These are phyloP conservation scores for Penicillium waksmanii DNA, from an alignment of 495 filamentous ascomycete genomes.

Conservation along the genomic window DNA sequence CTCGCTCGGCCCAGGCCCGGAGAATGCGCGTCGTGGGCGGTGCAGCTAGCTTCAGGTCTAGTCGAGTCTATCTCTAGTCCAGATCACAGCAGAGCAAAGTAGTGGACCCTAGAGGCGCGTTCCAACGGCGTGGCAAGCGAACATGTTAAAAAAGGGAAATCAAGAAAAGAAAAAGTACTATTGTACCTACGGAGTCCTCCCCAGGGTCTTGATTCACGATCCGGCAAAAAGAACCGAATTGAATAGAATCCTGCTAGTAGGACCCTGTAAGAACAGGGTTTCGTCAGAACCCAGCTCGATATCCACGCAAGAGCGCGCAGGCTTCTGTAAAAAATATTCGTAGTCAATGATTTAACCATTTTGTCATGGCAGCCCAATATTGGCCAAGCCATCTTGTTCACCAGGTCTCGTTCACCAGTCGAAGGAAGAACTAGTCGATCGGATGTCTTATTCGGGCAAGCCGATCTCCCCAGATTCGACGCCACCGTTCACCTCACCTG, in stretches of 20 bases:
- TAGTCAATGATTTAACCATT: conserved; percentile 1
- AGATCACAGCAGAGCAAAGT: not conserved
- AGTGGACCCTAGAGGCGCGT: not conserved
- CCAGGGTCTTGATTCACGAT: not conserved
- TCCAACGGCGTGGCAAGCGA: not conserved
- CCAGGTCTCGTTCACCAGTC: not conserved
- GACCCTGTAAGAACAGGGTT: too few species aligned
- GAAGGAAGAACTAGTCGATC: conserved; percentile 17
- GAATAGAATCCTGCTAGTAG: not conserved
- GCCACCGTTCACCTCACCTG: conserved; percentile 9
- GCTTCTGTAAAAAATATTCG: not conserved
- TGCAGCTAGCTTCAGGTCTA: conserved; percentile 1
- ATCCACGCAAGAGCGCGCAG: conserved; percentile 1
- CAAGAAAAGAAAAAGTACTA: not conserved
- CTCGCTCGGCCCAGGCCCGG: conserved; percentile 8
- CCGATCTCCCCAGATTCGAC: conserved; percentile 19
- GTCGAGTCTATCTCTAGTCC: not conserved
- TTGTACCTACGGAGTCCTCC: not conserved
- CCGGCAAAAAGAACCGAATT: not conserved
- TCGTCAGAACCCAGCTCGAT: not conserved
- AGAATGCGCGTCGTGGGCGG: conserved; percentile 1
- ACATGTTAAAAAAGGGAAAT: not conserved
- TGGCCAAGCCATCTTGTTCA: not conserved
- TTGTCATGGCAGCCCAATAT: not conserved
- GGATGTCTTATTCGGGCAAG: conserved; percentile 30